Evolutionary conservation across 345 rosid species (phyloP).

Genomic region (Eucalyptus regnans): DNA sequence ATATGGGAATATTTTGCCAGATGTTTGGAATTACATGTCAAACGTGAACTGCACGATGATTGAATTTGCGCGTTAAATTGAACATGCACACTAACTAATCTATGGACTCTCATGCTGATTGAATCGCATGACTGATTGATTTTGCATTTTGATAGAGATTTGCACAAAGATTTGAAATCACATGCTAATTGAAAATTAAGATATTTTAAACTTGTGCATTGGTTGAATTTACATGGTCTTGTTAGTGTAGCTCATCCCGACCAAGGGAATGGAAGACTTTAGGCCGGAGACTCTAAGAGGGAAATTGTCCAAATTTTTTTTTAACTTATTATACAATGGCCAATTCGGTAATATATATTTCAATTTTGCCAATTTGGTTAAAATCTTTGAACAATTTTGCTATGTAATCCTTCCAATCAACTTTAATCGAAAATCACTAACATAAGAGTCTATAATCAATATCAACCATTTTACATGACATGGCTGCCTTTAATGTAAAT

Average conservation of each 20-base stretch:
- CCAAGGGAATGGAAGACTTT: background rate
- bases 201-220: background rate
- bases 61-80: background rate
- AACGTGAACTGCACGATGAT: background rate
- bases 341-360: background rate
- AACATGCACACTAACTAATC: background rate
- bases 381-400: background rate
- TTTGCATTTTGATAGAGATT: background rate
- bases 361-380: background rate
- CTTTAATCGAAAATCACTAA: background rate
- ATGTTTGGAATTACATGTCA: background rate
- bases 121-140: background rate
- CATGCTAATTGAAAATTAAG: background rate
- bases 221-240: background rate
- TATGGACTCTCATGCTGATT: background rate
- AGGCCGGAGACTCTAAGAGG: background rate
- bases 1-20: background rate
- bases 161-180: background rate
- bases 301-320: background rate
- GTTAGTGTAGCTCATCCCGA: background rate
- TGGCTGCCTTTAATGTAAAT: rapidly evolving
- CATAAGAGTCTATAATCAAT: no score
- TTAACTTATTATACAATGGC: rapidly evolving
- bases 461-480: rapidly evolving
- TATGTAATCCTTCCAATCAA: background rate